phyloP scores from a whole-genome alignment of 106 monocot species.

The Platanthera zijinensis region DNA sequence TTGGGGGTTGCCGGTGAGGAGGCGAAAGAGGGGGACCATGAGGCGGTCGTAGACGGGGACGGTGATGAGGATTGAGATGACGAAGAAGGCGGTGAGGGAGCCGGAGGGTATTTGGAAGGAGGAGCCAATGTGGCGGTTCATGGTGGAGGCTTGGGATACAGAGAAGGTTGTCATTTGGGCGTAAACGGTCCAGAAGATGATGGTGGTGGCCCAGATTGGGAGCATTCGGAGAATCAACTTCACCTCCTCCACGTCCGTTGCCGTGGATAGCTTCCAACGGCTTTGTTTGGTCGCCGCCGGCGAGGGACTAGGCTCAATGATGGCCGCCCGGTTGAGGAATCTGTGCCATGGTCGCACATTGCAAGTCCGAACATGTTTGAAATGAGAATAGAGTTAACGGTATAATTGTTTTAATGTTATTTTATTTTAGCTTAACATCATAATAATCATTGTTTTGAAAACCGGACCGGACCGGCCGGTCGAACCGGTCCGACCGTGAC shows the following conservation, averaged over 20 bases:
- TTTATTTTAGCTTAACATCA: no score
- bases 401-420: no score
- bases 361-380: no score
- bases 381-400: no score
- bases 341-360: no score
- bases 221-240: conserved; percentile 40
- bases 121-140: conserved; percentile 23
- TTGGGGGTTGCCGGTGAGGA: conserved; percentile 22
- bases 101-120: conserved; percentile 30
- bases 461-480: no score
- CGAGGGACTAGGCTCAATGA: not conserved
- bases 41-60: conserved; percentile 31
- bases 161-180: conserved; percentile 47
- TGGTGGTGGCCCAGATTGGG: conserved; percentile 52
- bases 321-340: no score
- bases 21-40: conserved; percentile 23
- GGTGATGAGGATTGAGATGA: conserved; percentile 25
- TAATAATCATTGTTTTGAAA: no score
- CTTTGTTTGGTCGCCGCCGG: not conserved
- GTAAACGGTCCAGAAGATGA: conserved; percentile 31
- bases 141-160: conserved; percentile 33
- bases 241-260: conserved; percentile 57
- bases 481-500: no score
- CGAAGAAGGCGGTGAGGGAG: conserved; percentile 33
- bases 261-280: conserved; percentile 46